Evolutionary conservation across 2,329 filamentous ascomycete species (phyloP), one percentile per base, ranked within the genome.

Genomic region (Calonectria montana): DNA sequence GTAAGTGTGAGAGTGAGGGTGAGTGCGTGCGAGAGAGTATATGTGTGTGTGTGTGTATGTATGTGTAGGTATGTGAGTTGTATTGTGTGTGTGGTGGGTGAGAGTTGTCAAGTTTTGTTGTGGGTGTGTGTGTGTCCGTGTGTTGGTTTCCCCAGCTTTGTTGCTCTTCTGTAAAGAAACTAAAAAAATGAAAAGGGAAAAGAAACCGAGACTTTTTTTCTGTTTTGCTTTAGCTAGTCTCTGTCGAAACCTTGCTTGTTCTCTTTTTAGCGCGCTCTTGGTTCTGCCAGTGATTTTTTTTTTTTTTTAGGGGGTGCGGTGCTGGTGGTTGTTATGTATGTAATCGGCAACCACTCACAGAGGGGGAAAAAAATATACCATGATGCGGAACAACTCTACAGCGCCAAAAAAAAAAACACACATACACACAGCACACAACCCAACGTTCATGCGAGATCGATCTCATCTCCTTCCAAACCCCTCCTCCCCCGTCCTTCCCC

Each of bases 381-480:
- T 47, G n/a, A n/a, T n/a, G n/a, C n/a, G n/a, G n/a, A n/a, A n/a
- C n/a, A n/a, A n/a, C n/a, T n/a, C n/a, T n/a, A n/a, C 31, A 25
- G 18, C 53, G 18, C 10, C 18, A 35, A 18, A 3, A 35, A 35
- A 7, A 35, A 12, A 8, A 31, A 31, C 29, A 31, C n/a, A n/a
- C 48, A 48, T 9, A 21, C 7, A 25, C 45, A 29, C 50, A 55
- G 10, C 50, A 57, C 53, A 57, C 63, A 63, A 67, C 37, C 41
- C 67, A 68, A 71, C 69, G 65, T 71, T 61, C 65, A 71, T 71
- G 69, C 69, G 69, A 71, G 69, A 71, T 75, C 74, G 70, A 70
- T 63, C 29, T 65, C 31, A 35, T 39, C 29, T 35, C 29, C 5
- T 13, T 23, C 27, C 21, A 12, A 50, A 4, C 25, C 23, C 23